phyloP scores from a whole-genome alignment of 345 rosid species.

The sweet orange (Citrus sinensis) region DVS_A1.0 CM039164.1:29394001-29394500 shows the following conservation, averaged over 20 bases:
- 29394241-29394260: conserved; percentile 11
- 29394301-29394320: background rate
- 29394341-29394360: background rate
- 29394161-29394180: too few relatives aligned
- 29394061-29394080: conserved; percentile 16
- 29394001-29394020: background rate
- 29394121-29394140: conserved; percentile 19
- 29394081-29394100: conserved; percentile 20
- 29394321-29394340: too few relatives aligned
- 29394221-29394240: background rate
- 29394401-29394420: conserved; percentile 26
- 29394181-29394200: too few relatives aligned
- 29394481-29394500: conserved; percentile 57
- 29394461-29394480: conserved; percentile 36
- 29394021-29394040: background rate
- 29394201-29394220: too few relatives aligned
- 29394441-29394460: conserved; percentile 2
- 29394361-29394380: background rate
- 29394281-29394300: too few relatives aligned
- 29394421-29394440: conserved; percentile 19
- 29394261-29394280: conserved; percentile 7
- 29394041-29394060: conserved; percentile 3
- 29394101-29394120: conserved; percentile 24
- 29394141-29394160: background rate
- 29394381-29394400: conserved; percentile 6